Evolutionary conservation across 108 stramenopile genomes (phyloP).

Genomic region (Fistulifera solaris): DNA sequence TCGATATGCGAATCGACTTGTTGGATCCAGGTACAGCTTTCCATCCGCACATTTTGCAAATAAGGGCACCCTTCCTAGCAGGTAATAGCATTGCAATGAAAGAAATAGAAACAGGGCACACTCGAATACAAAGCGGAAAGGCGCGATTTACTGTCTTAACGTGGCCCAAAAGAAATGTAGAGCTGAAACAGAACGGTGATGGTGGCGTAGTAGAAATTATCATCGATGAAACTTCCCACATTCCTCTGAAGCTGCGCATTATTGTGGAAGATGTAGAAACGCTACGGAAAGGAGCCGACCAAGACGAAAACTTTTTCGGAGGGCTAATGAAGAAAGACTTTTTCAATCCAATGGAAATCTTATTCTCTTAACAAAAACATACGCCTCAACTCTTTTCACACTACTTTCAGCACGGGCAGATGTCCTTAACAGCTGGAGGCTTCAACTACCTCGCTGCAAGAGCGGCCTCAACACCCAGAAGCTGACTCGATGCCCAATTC

Average conservation of each 20-base stretch:
- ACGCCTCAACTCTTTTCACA: too few species aligned
- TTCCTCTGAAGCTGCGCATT: slow-evolving; percentile 27
- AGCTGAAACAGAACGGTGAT: neutral
- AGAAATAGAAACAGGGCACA: neutral
- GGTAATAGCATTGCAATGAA: neutral
- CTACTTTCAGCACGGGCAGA: too few species aligned
- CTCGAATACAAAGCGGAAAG: slow-evolving; percentile 6
- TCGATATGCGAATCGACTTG: slow-evolving; percentile 21
- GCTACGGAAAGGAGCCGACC: slow-evolving; percentile 28
- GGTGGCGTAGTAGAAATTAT: slow-evolving; percentile 2
- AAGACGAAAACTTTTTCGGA: slow-evolving; percentile 31
- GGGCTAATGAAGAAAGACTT: slow-evolving; percentile 43
- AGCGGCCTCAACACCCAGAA: too few species aligned
- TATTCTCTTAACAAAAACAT: neutral
- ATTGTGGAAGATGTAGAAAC: slow-evolving; percentile 49
- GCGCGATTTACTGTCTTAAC: slow-evolving; percentile 5
- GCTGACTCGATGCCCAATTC: slow-evolving; percentile 25
- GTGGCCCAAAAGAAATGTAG: slow-evolving; percentile 2
- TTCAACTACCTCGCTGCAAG: too few species aligned
- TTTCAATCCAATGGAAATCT: slow-evolving; percentile 16
- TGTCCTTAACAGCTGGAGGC: too few species aligned
- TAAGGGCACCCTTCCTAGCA: too few species aligned
- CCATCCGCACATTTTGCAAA: neutral
- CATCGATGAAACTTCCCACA: neutral
- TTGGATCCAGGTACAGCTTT: neutral